Evolutionary conservation across 768 basidiomycete species (phyloP).

Genomic region (Paxillus rubicundulus): DNA sequence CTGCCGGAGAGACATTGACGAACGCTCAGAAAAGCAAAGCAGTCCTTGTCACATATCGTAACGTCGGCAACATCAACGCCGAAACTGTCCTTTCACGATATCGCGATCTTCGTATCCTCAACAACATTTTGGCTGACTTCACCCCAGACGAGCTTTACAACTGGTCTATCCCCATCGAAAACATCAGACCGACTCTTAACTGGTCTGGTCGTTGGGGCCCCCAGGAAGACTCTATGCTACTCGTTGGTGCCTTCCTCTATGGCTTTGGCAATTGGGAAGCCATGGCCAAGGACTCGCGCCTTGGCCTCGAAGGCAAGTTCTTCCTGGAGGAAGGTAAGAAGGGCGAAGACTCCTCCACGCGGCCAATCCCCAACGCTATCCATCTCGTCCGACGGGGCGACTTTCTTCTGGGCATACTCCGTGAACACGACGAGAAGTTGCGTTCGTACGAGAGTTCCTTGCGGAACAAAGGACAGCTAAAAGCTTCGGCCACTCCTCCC

Average conservation of each 20-base stretch:
- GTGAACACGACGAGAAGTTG: constrained; percentile 88
- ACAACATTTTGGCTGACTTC: constrained; percentile 69
- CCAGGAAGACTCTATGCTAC: constrained; percentile 89
- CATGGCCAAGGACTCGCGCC: constrained; percentile 83
- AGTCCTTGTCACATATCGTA: constrained; percentile 86
- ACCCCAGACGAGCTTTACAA: constrained; percentile 63
- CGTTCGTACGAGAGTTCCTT: constrained; percentile 83
- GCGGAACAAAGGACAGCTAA: constrained; percentile 65
- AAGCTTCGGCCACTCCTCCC: constrained; percentile 73
- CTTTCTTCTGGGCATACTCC: constrained; percentile 80
- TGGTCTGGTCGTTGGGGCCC: constrained; percentile 97
- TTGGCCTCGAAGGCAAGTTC: constrained; percentile 88
- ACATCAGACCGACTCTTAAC: constrained; percentile 89
- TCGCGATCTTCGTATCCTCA: constrained; percentile 86
- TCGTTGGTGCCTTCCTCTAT: constrained; percentile 89
- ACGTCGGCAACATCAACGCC: constrained; percentile 93
- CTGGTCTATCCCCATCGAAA: constrained; percentile 90
- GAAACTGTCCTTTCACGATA: constrained; percentile 92
- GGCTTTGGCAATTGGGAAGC: constrained; percentile 98
- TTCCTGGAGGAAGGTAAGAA: constrained; percentile 99
- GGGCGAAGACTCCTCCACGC: constrained; percentile 76
- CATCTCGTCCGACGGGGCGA: constrained; percentile 97
- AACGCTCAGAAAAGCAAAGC: constrained; percentile 97
- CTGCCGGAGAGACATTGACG: constrained; percentile 83
- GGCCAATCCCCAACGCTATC: constrained; percentile 95